Conservation (phyloP, 2,329 filamentous ascomycete genomes). For the Cladosporium phlei region DNA sequence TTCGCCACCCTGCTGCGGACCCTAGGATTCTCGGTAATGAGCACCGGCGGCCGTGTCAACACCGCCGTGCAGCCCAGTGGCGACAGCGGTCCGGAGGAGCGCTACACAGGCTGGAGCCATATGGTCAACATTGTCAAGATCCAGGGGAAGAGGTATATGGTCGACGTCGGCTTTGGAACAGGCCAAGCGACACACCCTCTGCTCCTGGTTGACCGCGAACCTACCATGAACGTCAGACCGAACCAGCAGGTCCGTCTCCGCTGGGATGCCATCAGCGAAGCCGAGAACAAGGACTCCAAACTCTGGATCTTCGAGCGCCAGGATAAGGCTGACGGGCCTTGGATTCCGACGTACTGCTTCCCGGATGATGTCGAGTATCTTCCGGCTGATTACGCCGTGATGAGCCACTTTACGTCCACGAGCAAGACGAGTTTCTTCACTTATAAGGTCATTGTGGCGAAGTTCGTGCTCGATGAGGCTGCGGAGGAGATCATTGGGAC, state of each 20-base stretch:
- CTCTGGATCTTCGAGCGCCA: conserved; percentile 41
- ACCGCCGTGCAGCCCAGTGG: conserved; percentile 1
- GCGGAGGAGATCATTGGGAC: conserved; percentile 33
- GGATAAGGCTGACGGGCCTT: conserved; percentile 40
- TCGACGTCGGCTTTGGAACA: conserved; percentile 63
- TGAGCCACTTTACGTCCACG: conserved; percentile 55
- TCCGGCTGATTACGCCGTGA: conserved; percentile 54
- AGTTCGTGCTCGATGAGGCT: conserved; percentile 46
- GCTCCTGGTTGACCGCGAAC: conserved; percentile 46
- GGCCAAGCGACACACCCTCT: conserved; percentile 57
- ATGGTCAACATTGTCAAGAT: conserved; percentile 46
- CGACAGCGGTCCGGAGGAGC: not conserved
- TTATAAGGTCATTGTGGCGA: conserved; percentile 48
- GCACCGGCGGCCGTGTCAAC: conserved; percentile 37
- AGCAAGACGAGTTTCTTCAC: conserved; percentile 51
- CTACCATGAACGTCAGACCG: conserved; percentile 10
- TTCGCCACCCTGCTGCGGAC: conserved; percentile 48
- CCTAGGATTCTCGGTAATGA: conserved; percentile 45
- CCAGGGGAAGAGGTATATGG: conserved; percentile 44
- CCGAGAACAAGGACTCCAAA: conserved; percentile 28
- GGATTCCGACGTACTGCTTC: conserved; percentile 61
- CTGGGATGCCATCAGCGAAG: conserved; percentile 19
- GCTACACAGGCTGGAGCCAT: conserved; percentile 32
- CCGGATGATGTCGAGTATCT: conserved; percentile 57
- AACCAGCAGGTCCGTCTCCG: conserved; percentile 18